phyloP scores from a whole-genome alignment of 306 rosid genomes.

The Amphicarpaea edgeworthii region DNA sequence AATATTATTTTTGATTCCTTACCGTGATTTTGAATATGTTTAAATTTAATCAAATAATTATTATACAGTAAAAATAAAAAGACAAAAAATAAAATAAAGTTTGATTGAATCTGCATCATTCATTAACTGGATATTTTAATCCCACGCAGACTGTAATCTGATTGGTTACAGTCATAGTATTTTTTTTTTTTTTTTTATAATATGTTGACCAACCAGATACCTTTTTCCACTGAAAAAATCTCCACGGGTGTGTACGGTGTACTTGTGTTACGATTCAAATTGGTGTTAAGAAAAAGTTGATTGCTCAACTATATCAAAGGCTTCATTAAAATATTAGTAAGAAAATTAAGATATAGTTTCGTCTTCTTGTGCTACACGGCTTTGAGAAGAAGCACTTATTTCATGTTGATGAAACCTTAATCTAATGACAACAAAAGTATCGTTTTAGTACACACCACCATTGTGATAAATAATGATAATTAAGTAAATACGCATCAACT shows the following conservation, averaged over 20 bases:
- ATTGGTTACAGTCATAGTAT: background rate
- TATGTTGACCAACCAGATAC: background rate
- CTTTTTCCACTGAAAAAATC: background rate
- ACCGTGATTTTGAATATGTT: too few species aligned
- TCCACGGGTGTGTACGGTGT: conserved; percentile 38
- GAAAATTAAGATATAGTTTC: background rate
- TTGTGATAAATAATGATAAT: background rate
- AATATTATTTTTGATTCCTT: too few species aligned
- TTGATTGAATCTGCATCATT: background rate
- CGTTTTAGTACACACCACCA: background rate
- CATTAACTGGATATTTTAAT: background rate
- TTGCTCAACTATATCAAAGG: background rate
- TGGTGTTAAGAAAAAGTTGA: background rate
- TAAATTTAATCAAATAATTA: too few species aligned
- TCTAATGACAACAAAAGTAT: background rate
- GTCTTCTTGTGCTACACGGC: background rate
- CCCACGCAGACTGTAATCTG: too few species aligned
- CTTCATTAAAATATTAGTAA: too few species aligned
- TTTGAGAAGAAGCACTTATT: background rate
- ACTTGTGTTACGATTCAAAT: background rate
- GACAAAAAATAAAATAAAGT: background rate
- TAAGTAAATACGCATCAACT: background rate
- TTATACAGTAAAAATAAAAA: too few species aligned
- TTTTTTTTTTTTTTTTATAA: background rate
- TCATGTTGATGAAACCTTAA: background rate